Evolutionary conservation across 2,329 filamentous ascomycete species (phyloP).

Genomic region (Trichophaea hybrida): DNA sequence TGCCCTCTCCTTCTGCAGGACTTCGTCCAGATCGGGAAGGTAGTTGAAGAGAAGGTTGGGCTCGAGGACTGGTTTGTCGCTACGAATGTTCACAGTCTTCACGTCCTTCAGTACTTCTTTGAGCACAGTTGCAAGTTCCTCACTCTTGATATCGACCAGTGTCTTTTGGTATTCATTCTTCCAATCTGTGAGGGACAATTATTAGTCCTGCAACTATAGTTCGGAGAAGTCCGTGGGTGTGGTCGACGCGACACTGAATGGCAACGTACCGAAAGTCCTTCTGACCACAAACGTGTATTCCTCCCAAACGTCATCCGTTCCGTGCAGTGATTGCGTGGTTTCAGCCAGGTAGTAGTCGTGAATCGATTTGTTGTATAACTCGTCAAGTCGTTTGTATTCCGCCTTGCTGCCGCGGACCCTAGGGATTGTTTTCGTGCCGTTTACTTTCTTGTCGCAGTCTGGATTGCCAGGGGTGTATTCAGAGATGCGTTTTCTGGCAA

Average conservation of each 20-base stretch:
- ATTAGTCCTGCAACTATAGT: conserved; percentile 12
- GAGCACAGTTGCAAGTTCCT: conserved; percentile 56
- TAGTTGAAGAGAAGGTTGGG: conserved; percentile 44
- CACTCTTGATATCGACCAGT: conserved; percentile 72
- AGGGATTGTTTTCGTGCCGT: neutral
- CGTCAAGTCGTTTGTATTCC: conserved; percentile 56
- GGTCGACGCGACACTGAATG: neutral
- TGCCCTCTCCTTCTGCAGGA: conserved; percentile 41
- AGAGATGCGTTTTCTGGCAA: too few species aligned
- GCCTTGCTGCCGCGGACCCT: conserved; percentile 38
- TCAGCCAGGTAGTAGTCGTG: conserved; percentile 56
- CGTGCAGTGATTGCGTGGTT: conserved; percentile 35
- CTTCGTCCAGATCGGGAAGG: conserved; percentile 46
- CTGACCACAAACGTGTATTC: conserved; percentile 73
- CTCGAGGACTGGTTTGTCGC: conserved; percentile 54
- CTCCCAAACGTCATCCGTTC: conserved; percentile 56
- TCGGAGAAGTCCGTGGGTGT: neutral
- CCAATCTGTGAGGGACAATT: conserved; percentile 9
- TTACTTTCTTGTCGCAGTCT: too few species aligned
- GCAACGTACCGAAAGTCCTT: conserved; percentile 57
- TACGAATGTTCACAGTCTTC: conserved; percentile 64
- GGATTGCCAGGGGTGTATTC: too few species aligned
- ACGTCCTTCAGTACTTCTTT: conserved; percentile 59
- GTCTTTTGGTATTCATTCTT: conserved; percentile 35
- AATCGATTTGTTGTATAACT: conserved; percentile 43